Percentiles rank a stretch among this genome's conserved stretches.
These are phyloP conservation scores for Cercospora zeae-maydis DNA, from an alignment of 2,329 filamentous ascomycete genomes.

Conservation along the genomic window DNA sequence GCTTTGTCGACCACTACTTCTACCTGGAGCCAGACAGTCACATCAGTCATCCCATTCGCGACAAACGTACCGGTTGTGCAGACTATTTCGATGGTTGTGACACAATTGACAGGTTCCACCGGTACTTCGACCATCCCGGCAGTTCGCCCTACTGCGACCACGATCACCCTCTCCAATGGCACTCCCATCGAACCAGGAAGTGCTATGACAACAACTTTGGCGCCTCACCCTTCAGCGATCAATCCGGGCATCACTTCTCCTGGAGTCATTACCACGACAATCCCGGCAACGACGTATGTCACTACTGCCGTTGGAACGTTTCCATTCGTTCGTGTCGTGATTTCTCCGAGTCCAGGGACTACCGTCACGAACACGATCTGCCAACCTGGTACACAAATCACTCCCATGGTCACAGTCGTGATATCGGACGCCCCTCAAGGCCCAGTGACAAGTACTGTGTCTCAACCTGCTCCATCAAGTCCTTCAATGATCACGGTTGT, in stretches of 20 bases:
- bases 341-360: neutral
- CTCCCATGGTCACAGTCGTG: neutral
- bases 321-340: neutral
- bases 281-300: constrained; percentile 5
- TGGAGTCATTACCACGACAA: constrained; percentile 1
- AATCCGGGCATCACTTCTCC: neutral
- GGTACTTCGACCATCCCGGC: neutral
- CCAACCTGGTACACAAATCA: neutral
- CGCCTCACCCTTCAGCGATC: neutral
- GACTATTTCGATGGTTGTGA: constrained; percentile 19
- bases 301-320: constrained; percentile 3
- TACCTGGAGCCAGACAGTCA: constrained; percentile 10
- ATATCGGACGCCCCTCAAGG: neutral
- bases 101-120: constrained; percentile 14
- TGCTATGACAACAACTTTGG: neutral
- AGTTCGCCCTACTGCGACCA: neutral
- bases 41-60: constrained; percentile 12
- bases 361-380: neutral
- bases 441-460: neutral
- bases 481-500: neutral
- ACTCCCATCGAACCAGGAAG: neutral
- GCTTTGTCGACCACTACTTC: constrained; percentile 3
- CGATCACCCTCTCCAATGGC: neutral
- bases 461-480: neutral
- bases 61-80: constrained; percentile 13